Evolutionary conservation across 306 rosid species (phyloP).

Genomic region (Prunus armeniaca): DNA sequence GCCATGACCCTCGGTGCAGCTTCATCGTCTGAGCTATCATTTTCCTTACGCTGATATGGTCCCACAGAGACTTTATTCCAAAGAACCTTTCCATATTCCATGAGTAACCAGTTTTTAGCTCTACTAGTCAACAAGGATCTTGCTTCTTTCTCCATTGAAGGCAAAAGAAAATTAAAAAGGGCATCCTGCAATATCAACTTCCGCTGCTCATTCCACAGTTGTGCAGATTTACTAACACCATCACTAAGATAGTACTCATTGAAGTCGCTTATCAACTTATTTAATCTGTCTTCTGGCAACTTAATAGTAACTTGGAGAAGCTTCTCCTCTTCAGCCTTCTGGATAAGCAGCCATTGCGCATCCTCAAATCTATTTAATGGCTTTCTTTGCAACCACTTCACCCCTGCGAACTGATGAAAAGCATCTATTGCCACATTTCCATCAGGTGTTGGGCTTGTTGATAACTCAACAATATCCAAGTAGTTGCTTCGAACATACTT

Average conservation of each 20-base stretch:
- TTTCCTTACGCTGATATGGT: constrained; percentile 90
- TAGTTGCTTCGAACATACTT: constrained; percentile 84
- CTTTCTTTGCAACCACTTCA: constrained; percentile 92
- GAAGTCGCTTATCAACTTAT: constrained; percentile 72
- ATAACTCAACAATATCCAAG: constrained; percentile 79
- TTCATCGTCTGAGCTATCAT: constrained; percentile 84
- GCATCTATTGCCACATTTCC: constrained; percentile 79
- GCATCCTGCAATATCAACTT: constrained; percentile 87
- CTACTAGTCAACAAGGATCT: constrained; percentile 67
- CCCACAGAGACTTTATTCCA: constrained; percentile 93
- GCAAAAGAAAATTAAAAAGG: constrained; percentile 73
- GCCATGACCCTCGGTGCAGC: constrained; percentile 98
- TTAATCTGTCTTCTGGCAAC: constrained; percentile 70
- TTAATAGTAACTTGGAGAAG: constrained; percentile 89
- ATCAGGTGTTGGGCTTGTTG: constrained; percentile 80
- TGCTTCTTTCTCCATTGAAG: constrained; percentile 96
- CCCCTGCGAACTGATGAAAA: constrained; percentile 81
- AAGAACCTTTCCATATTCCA: constrained; percentile 82
- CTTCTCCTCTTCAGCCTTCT: constrained; percentile 95
- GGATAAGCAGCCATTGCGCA: constrained; percentile 96
- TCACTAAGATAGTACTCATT: constrained; percentile 90
- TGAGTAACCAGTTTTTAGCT: constrained; percentile 77
- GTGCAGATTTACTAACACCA: constrained; percentile 97
- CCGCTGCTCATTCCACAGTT: constrained; percentile 97
- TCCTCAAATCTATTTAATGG: constrained; percentile 80